Base-by-base conservation (phyloP, 1,284 basidiomycete genomes). In the Phellopilus nigrolimitatus region DNA sequence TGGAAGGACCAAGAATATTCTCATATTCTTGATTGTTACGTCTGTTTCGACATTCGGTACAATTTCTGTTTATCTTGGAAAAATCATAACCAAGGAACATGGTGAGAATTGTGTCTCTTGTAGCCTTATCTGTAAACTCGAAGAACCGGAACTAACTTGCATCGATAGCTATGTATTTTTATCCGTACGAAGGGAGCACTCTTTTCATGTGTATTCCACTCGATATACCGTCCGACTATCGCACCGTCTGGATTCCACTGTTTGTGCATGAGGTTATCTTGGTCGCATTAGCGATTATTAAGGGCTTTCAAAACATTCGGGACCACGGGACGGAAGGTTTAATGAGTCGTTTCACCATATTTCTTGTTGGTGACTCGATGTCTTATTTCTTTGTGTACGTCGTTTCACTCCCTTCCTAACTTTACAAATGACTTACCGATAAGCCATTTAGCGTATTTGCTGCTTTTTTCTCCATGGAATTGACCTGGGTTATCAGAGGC, bases 361-460 rank as follows among this genome's bases (percentile, higher is more conserved):
- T 52, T 5, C 51, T 52, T 24, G 51, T 52, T 3, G 47, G 36
- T 15, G 51, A 52, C n/a, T 52, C 51, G 15, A 36, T 33, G 7
- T 10, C 47, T 25, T 52, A 52, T 33, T 52, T 52, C 27, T 31
- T 52, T 22, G 51, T 47, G 51, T 52, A 34, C 40, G 51, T 40
- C 33, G 3, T 12, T 17, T 9, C 1, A 10, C n/a, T 28, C 34
- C 17, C 17, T 17, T 30, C 21, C 8, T 9, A 3, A n/a, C n/a
- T n/a, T n/a, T n/a, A n/a, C n/a, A 5, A 21, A 4, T 15, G 10
- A 22, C 7, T 40, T 40, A 10, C 42, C 25, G 13, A 45, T 24
- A 6, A 19, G 12, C 22, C 19, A 10, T 12, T 30, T 21, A 52
- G 51, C 12, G 44, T 47, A 22, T 46, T 46, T 33, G 51, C 51